Evolutionary conservation across 2,329 filamentous ascomycete species (phyloP).

Genomic region (Aspergillus latus): DNA sequence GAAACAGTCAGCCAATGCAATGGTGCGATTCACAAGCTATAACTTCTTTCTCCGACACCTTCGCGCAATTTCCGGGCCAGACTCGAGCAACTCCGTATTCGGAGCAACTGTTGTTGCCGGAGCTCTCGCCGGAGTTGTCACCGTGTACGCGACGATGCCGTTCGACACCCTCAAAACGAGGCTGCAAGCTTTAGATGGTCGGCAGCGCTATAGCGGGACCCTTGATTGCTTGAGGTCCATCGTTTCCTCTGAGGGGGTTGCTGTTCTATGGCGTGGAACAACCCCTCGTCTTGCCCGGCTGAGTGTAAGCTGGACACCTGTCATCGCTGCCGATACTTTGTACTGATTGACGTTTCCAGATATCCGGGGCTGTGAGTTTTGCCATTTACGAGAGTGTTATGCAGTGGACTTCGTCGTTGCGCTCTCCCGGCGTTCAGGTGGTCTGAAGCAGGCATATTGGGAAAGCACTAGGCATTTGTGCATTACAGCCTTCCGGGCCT

Average conservation of each 20-base stretch:
- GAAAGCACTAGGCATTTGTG: too few relatives aligned
- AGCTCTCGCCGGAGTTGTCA: conserved; percentile 55
- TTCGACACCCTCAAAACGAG: conserved; percentile 47
- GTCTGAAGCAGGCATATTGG: too few relatives aligned
- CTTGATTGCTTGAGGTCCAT: conserved; percentile 16
- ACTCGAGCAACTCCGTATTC: too few relatives aligned
- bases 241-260: conserved; percentile 53
- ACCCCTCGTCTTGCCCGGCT: conserved; percentile 34
- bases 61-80: background rate
- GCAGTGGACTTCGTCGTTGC: conserved; percentile 11
- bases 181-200: conserved; percentile 52
- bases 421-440: background rate
- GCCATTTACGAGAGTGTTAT: conserved; percentile 18
- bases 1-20: conserved; percentile 50
- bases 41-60: conserved; percentile 57
- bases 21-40: conserved; percentile 60
- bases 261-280: conserved; percentile 64
- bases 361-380: conserved; percentile 20
- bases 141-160: conserved; percentile 46
- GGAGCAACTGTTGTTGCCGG: conserved; percentile 57
- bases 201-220: conserved; percentile 49
- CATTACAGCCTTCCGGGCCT: too few relatives aligned
- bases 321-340: background rate
- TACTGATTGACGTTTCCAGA: conserved; percentile 2
- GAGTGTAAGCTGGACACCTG: conserved; percentile 14